These are phyloP conservation scores for Picochlorum sp. DNA, from an alignment of 139 green algal genomes.

Conservation along the genomic window DNA sequence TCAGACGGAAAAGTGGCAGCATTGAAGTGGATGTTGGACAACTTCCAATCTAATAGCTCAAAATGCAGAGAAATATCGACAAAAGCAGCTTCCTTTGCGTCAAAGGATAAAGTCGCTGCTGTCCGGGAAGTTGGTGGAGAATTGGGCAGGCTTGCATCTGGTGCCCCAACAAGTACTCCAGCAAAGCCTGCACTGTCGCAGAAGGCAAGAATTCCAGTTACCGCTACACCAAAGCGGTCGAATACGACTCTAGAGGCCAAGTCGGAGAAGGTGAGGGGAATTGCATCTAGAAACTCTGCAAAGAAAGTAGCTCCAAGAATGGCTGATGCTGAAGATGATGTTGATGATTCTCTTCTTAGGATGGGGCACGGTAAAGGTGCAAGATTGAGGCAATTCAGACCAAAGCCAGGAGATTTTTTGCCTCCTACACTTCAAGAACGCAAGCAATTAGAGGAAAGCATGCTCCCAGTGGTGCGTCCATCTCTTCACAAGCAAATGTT, in stretches of 20 bases:
- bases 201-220: neutral
- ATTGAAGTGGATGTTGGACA: slow-evolving; percentile 41
- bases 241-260: neutral
- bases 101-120: slow-evolving; percentile 59
- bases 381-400: slow-evolving; percentile 30
- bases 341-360: neutral
- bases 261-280: neutral
- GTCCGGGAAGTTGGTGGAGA: slow-evolving; percentile 56
- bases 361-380: slow-evolving; percentile 1
- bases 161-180: neutral
- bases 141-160: slow-evolving; percentile 25
- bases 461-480: slow-evolving; percentile 41
- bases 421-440: slow-evolving; percentile 52
- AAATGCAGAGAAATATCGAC: slow-evolving; percentile 25
- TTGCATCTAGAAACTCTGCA: neutral
- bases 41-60: slow-evolving; percentile 14
- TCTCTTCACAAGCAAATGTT: slow-evolving; percentile 18
- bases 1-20: slow-evolving; percentile 60
- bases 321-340: neutral
- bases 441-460: slow-evolving; percentile 47
- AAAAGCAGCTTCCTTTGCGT: slow-evolving; percentile 30
- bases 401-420: slow-evolving; percentile 61
- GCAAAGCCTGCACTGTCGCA: slow-evolving; percentile 3
- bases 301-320: neutral
- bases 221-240: too few relatives aligned